Evolutionary conservation across 1,284 basidiomycete species (phyloP), one percentile per base, ranked within the genome.

Genomic region (Gymnopus androsaceus): DNA sequence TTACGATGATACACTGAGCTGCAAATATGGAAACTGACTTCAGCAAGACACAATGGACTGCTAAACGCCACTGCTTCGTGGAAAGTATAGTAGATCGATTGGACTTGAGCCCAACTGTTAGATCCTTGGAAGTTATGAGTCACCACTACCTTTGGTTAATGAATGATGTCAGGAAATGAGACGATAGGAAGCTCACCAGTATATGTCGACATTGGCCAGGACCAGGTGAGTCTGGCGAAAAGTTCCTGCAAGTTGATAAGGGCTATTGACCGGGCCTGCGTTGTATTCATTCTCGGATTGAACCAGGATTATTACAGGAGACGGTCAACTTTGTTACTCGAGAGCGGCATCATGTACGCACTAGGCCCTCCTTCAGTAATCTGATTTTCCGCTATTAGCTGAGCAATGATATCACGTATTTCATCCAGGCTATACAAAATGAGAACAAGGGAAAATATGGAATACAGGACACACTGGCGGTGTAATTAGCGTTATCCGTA

Each of bases 241-340:
- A 81, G 57, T 81, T 71, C 59, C 69, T 31, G 54, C 8, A 33
- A 15, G 25, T 4, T n/a, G 21, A 38, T 81, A 81, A 1, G 71
- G 67, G 54, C 73, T 72, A 37, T 74, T 68, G 14, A 59, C 65
- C 9, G 72, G 52, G 40, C 77, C 74, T 28, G 69, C 75, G 53
- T 72, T 78, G 65, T 73, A 85, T 65, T 84, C 83, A 53, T 84
- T 85, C 60, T 84, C 82, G 2, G 81, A 78, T 63, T 83, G 83
- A 3, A 83, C 78, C 30, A 82, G 74, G 55, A 84, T 80, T 54
- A 82, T 77, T 79, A 23, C 14, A 23, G 2, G 8, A 37, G 19
- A 15, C 12, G 1, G 19, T n/a, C 2, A 34, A 17, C n/a, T 28
- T 17, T 19, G 23, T 25, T 14, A 14, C n/a, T 11, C 31, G 12